Evolutionary conservation across 1,139 yeast species (phyloP).

Genomic region (Wickerhamomyces sp.): DNA sequence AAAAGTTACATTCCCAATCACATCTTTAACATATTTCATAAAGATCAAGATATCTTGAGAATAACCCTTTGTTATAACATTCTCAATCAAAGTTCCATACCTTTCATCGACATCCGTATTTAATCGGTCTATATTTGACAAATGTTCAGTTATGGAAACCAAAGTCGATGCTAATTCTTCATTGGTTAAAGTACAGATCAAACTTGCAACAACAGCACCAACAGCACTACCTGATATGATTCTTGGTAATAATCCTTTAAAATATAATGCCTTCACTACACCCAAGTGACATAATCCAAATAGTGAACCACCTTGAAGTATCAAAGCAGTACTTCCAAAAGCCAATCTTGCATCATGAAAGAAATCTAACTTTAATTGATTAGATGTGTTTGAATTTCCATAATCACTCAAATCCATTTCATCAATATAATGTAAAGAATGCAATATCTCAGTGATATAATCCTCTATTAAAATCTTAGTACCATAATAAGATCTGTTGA

Average conservation of each 20-base stretch:
- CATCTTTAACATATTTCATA: slow-evolving; percentile 68
- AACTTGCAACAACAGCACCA: slow-evolving; percentile 88
- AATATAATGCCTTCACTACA: slow-evolving; percentile 74
- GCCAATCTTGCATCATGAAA: slow-evolving; percentile 90
- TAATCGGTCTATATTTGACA: slow-evolving; percentile 37
- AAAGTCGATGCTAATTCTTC: slow-evolving; percentile 27
- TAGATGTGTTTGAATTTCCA: slow-evolving; percentile 14
- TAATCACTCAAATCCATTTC: slow-evolving; percentile 15
- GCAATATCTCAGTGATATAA: slow-evolving; percentile 70
- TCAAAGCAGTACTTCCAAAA: slow-evolving; percentile 83
- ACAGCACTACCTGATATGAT: slow-evolving; percentile 92
- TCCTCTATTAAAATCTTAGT: slow-evolving; percentile 87
- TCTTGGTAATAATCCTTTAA: slow-evolving; percentile 70
- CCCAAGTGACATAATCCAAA: slow-evolving; percentile 94
- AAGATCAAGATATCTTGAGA: slow-evolving; percentile 81
- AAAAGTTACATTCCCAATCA: slow-evolving; percentile 83
- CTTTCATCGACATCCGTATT: slow-evolving; percentile 55
- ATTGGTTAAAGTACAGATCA: slow-evolving; percentile 70
- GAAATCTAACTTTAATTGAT: slow-evolving; percentile 64
- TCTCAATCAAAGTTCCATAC: slow-evolving; percentile 62
- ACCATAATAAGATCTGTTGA: slow-evolving; percentile 79
- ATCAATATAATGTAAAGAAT: slow-evolving; percentile 54
- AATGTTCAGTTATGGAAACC: slow-evolving; percentile 30
- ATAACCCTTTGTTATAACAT: slow-evolving; percentile 67
- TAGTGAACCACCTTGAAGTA: slow-evolving; percentile 89